Percentiles rank a stretch among this genome's conserved stretches.
Evolutionary conservation across 2,329 filamentous ascomycete genomes (phyloP).

Genomic region (Fusarium sterilihyphosum): DNA sequence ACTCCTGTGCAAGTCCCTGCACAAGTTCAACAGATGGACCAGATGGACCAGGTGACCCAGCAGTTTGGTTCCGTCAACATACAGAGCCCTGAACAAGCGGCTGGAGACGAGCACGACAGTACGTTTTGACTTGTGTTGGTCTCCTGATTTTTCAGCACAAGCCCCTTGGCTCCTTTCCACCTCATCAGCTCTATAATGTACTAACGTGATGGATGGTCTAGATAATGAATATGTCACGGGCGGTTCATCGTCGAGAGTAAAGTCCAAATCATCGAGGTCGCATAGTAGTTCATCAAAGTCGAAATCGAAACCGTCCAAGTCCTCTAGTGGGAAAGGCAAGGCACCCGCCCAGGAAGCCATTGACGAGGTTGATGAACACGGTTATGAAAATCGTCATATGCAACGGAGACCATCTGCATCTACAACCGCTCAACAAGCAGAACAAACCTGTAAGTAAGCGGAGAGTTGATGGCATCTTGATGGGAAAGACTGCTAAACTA

Average conservation of each 20-base stretch:
- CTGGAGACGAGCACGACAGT: conserved; percentile 34
- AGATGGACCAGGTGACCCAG: conserved; percentile 38
- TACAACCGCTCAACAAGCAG: neutral
- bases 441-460: conserved; percentile 6
- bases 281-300: conserved; percentile 31
- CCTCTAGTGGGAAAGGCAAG: conserved; percentile 38
- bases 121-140: conserved; percentile 9
- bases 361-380: conserved; percentile 25
- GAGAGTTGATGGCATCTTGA: neutral
- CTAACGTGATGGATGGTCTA: conserved; percentile 22
- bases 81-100: conserved; percentile 28
- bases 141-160: neutral
- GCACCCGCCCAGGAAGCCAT: conserved; percentile 25
- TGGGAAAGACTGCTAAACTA: neutral
- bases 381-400: neutral
- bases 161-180: neutral
- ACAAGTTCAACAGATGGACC: neutral
- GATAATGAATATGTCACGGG: conserved; percentile 34
- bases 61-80: conserved; percentile 31
- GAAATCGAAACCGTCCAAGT: conserved; percentile 34
- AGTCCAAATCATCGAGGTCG: conserved; percentile 21
- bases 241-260: conserved; percentile 23
- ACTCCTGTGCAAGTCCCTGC: conserved; percentile 15
- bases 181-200: neutral
- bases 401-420: neutral